phyloP scores from a whole-genome alignment of 2,329 filamentous ascomycete genomes.

The Colletotrichum sp. region DNA sequence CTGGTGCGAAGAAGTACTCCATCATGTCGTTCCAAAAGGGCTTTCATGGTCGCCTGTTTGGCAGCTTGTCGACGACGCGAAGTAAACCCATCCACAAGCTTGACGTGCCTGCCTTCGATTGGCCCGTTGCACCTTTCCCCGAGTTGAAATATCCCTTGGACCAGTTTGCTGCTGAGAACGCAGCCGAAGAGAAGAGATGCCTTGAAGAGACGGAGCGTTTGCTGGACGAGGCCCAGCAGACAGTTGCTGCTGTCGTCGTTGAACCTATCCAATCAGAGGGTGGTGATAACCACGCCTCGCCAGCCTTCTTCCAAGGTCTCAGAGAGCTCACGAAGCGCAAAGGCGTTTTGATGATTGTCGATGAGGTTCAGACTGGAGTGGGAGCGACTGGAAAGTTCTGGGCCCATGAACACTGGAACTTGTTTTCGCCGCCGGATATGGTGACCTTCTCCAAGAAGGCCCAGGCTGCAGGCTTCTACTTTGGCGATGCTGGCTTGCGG shows the following conservation, averaged over 20 bases:
- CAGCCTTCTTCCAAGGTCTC: conserved; percentile 84
- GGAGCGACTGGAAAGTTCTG: conserved; percentile 94
- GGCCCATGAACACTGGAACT: conserved; percentile 95
- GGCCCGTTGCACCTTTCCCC: conserved; percentile 92
- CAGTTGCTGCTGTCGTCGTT: conserved; percentile 81
- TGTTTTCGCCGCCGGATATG: conserved; percentile 82
- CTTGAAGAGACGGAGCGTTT: conserved; percentile 83
- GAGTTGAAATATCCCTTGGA: conserved; percentile 85
- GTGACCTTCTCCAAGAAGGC: conserved; percentile 97
- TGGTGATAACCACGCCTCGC: conserved; percentile 91
- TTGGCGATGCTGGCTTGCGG: conserved; percentile 75
- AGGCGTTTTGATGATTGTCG: conserved; percentile 84
- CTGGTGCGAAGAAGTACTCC: conserved; percentile 76
- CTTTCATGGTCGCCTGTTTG: conserved; percentile 92
- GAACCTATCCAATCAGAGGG: conserved; percentile 95
- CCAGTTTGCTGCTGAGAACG: conserved; percentile 79
- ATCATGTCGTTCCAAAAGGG: conserved; percentile 88
- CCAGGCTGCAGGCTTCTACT: conserved; percentile 93
- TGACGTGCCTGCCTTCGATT: conserved; percentile 93
- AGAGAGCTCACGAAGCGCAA: conserved; percentile 79
- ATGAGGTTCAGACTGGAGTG: conserved; percentile 93
- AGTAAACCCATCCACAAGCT: conserved; percentile 95
- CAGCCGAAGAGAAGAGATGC: conserved; percentile 77
- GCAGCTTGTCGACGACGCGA: conserved; percentile 84
- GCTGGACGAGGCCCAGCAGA: conserved; percentile 77